Evolutionary conservation across 78 protist genomes (phyloP), one percentile per base, ranked within the genome.

Genomic region (Mantamonas sphyraenae): DNA sequence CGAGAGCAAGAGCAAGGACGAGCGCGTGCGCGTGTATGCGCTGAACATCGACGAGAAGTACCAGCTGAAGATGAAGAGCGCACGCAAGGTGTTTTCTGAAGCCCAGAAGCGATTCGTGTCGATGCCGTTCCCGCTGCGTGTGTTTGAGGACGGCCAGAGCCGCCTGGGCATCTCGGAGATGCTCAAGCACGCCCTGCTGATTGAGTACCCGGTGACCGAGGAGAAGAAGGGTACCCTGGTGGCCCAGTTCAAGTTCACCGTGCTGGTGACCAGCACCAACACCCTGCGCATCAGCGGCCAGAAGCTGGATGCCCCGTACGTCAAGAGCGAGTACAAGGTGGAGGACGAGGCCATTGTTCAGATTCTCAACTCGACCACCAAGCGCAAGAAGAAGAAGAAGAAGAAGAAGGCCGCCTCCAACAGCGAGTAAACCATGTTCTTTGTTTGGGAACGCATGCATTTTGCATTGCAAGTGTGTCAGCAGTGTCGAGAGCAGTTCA

Each of bases 191-290:
- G 79, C 33, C 26, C 73, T 94, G 30, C 64, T 96, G 57, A 60
- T 61, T 26, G 51, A 89, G 5, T 91, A 83, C 86, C 97, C 97
- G 42, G 97, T 91, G 22, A 77, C 93, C 60, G 68, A 38, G 71
- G 96, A 92, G 61, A 72, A 62, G 68, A 60, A 57, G 1, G 92
- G 96, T 57, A 8, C 50, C 39, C 53, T 81, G 2, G 94, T 91
- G 12, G 91, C 86, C 34, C 98, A 95, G 68, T 73, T 88, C 92
- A 92, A 92, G 77, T 68, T 72, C 66, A 93, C 97, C 58, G 83
- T 79, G 22, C 35, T 83, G 31, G 9, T 89, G 53, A 47, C 20
- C 53, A 57, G 79, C 35, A 26, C 53, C 53, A 16, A 16, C 12
- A 47, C 53, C 53, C 28, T 47, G 53, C 53, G 53, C 53, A 47